Evolutionary conservation across 2,329 filamentous ascomycete species (phyloP).

Genomic region (Epichloe scottii): DNA sequence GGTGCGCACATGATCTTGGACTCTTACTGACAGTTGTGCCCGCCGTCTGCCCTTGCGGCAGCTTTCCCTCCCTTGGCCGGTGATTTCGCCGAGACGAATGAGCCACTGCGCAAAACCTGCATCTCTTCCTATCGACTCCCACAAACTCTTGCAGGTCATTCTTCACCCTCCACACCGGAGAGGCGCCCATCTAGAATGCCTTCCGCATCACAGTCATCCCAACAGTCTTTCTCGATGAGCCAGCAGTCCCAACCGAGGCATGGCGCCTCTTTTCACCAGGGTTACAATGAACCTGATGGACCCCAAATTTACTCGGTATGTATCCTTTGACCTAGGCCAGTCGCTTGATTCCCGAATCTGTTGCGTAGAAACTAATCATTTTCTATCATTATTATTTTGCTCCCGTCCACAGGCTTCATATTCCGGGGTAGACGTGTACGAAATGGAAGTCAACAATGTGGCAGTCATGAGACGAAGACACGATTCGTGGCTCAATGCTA

Average conservation of each 20-base stretch:
- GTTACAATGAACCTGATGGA: constrained; percentile 25
- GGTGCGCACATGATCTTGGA: background rate
- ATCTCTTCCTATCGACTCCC: too few relatives aligned
- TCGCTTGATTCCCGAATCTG: background rate
- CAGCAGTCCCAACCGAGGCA: constrained; percentile 35
- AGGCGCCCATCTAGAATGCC: constrained; percentile 15
- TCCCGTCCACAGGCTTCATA: constrained; percentile 56
- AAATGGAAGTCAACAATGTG: constrained; percentile 91
- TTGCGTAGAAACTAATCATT: background rate
- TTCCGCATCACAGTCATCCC: constrained; percentile 38
- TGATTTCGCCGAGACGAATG: background rate
- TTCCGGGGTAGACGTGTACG: constrained; percentile 91
- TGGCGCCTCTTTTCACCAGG: constrained; percentile 24
- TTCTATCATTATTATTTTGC: background rate
- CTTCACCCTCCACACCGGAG: background rate
- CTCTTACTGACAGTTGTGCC: background rate
- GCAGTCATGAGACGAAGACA: constrained; percentile 92
- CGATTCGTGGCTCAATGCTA: constrained; percentile 96
- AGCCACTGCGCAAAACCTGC: background rate
- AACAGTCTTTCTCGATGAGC: constrained; percentile 46
- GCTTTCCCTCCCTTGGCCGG: background rate
- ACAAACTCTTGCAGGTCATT: background rate
- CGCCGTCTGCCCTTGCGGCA: background rate
- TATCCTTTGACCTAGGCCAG: background rate
- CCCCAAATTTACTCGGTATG: constrained; percentile 52